Evolutionary conservation across 106 monocot genomes (phyloP).

Genomic region (Narthecium ossifragum): DNA sequence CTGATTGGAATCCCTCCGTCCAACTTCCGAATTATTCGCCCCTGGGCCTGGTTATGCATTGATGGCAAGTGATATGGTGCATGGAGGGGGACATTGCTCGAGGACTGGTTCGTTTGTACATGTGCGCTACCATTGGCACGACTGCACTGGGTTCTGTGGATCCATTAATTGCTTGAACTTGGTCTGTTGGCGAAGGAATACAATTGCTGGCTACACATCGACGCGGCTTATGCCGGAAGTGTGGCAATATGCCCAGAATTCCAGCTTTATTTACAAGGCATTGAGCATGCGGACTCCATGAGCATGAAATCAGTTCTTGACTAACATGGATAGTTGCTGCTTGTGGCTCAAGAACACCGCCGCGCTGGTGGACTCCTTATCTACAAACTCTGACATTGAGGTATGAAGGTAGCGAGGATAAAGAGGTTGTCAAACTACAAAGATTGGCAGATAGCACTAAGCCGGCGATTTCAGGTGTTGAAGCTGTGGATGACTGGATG

Average conservation of each 20-base stretch:
- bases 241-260: conserved; percentile 29
- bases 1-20: conserved; percentile 28
- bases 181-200: conserved; percentile 19
- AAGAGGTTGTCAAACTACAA: conserved; percentile 44
- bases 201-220: conserved; percentile 36
- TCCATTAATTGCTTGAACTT: conserved; percentile 21
- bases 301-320: conserved; percentile 52
- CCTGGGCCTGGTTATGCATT: conserved; percentile 23
- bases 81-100: conserved; percentile 19
- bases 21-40: conserved; percentile 30
- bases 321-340: conserved; percentile 51
- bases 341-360: conserved; percentile 29
- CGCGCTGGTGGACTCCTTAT: conserved; percentile 19
- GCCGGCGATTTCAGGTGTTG: conserved; percentile 32
- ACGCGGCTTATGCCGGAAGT: conserved; percentile 37
- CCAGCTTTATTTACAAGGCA: conserved; percentile 24
- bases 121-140: conserved; percentile 46
- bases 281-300: conserved; percentile 37
- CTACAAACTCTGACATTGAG: conserved; percentile 38
- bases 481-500: conserved; percentile 61
- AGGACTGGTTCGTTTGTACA: conserved; percentile 28
- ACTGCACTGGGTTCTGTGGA: conserved; percentile 38
- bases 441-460: conserved; percentile 56
- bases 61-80: conserved; percentile 1
- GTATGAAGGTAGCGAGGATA: conserved; percentile 15